Evolutionary conservation across 805 yeast genomes (phyloP), one percentile per base, ranked within the genome.

Genomic region (Middelhovenomyces tepae): DNA sequence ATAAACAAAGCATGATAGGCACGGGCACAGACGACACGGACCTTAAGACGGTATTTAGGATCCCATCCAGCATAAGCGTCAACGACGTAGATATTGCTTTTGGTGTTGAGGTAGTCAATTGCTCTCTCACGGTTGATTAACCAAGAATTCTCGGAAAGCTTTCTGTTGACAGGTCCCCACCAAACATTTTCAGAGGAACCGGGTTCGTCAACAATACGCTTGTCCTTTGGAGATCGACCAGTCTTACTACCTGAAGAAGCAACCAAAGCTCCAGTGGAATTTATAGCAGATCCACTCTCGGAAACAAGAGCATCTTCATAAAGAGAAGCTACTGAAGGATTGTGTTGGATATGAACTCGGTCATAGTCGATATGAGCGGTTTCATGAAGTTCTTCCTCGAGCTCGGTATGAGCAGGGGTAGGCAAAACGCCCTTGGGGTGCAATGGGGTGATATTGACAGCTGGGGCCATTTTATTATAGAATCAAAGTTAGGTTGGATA

Each of bases 1-100:
- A 89, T 89, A 69, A 89, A 89, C 50, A 89, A 66, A 14, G 97
- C 97, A 57, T 89, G 98, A 71, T 89, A 89, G 36, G 98, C 97
- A 62, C 98, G 78, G 40, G 97, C 96, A 68, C 96, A 87, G 36
- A 87, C 89, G 45, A 87, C 78, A 64, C 97, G 76, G 39, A 87
- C 93, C 69, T 89, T 89, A 60, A 87, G 75, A 67, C 97, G 76
- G 75, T 89, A 89, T 55, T 84, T 78, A 55, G 96, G 95, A 61
- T 89, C 98, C 98, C 98, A 89, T 46, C 98, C 98, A 30, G 97
- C 98, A 58, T 62, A 89, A 8, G 97, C 97, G 57, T 89, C 98
- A 46, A 89, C 86, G 44, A 89, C 87, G 63, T 81, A 89, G 52
- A 91, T 76, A 59, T 86, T 85, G 51, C 81, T 87, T 65, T 95